Conservation (phyloP, 371 early-diverging fungal genomes). For the Apophysomyces variabilis region DNA sequence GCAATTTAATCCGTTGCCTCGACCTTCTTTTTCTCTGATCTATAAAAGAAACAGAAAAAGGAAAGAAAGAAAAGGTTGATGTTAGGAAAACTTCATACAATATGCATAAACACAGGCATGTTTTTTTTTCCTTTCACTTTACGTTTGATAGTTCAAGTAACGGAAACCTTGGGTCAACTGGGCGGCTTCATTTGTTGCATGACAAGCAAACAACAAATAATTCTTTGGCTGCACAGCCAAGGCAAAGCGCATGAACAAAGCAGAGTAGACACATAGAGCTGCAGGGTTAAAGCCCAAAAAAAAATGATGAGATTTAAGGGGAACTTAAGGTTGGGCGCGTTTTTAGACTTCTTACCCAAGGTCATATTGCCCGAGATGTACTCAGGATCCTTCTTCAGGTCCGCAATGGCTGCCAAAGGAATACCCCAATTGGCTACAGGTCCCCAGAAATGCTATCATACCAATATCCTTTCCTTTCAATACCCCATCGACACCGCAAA, state of each 20-base stretch:
- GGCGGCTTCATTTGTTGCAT: slow-evolving; percentile 84
- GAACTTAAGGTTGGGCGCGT: neutral
- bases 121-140: slow-evolving; percentile 1
- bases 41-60: neutral
- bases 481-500: too few relatives aligned
- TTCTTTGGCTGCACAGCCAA: slow-evolving; percentile 90
- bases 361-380: slow-evolving; percentile 95
- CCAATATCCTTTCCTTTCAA: too few relatives aligned
- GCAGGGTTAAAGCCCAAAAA: neutral
- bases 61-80: neutral
- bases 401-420: slow-evolving; percentile 92
- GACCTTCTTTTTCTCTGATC: slow-evolving; percentile 5
- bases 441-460: slow-evolving; percentile 81
- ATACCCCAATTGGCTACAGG: slow-evolving; percentile 97
- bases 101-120: too few relatives aligned
- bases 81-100: too few relatives aligned
- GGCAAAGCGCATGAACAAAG: slow-evolving; percentile 93
- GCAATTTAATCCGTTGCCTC: neutral
- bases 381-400: slow-evolving; percentile 88
- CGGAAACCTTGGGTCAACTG: slow-evolving; percentile 86
- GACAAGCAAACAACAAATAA: slow-evolving; percentile 88
- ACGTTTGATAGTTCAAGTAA: slow-evolving; percentile 72
- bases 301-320: neutral
- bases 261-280: slow-evolving; percentile 80
- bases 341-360: slow-evolving; percentile 45